These are phyloP conservation scores for Durio zibethinus DNA, from an alignment of 345 rosid species.

Conservation along the genomic window DNA sequence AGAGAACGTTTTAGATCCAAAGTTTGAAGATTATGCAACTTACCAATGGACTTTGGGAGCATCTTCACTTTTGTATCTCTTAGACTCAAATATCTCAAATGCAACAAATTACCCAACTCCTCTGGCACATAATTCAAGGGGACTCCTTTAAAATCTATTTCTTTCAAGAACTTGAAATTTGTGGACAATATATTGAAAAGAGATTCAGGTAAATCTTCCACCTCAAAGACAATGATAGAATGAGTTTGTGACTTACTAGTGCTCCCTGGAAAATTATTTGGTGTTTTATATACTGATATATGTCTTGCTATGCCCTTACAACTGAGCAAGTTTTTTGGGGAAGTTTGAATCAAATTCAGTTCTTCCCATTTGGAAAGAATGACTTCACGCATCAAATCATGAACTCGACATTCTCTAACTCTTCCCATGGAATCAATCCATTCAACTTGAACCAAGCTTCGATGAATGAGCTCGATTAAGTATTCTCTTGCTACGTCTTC, in stretches of 20 bases:
- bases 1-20: neutral
- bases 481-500: neutral
- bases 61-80: neutral
- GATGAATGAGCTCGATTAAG: neutral
- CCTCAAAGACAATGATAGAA: neutral
- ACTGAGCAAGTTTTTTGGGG: neutral
- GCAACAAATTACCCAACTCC: neutral
- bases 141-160: neutral
- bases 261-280: neutral
- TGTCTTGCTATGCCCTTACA: neutral
- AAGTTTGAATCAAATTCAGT: neutral
- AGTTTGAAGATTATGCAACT: neutral
- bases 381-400: neutral
- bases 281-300: neutral
- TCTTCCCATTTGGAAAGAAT: neutral
- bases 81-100: neutral
- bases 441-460: neutral
- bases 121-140: neutral
- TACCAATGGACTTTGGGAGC: neutral
- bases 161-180: neutral
- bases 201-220: neutral
- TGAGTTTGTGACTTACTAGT: neutral
- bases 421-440: neutral
- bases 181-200: neutral
- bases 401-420: conserved; percentile 1